Evolutionary conservation across 768 basidiomycete species (phyloP).

Genomic region (Leccinum pellstonianum): DNA sequence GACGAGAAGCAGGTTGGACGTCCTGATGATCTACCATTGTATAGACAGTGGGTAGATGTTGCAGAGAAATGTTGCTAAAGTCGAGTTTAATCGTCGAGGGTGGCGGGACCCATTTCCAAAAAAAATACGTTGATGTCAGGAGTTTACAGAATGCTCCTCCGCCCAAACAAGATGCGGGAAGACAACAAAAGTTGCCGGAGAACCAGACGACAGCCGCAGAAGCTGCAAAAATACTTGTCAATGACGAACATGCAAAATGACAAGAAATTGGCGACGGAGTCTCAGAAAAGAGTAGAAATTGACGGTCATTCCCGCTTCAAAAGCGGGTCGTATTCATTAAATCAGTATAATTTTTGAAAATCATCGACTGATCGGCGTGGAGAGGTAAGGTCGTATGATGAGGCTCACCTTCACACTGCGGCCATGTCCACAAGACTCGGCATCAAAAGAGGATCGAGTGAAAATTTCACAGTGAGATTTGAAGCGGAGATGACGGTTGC

Average conservation of each 20-base stretch:
- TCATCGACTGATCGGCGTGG: constrained; percentile 1
- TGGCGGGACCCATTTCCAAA: background rate
- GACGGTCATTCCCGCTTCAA: constrained; percentile 8
- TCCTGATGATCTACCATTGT: background rate
- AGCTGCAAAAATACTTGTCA: background rate
- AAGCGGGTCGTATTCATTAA: constrained; percentile 15
- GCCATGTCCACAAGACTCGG: background rate
- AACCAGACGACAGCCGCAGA: background rate
- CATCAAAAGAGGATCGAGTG: background rate
- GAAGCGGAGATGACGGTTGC: too few species aligned
- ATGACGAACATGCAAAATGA: background rate
- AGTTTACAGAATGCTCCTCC: background rate
- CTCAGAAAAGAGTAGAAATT: background rate
- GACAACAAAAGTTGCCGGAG: background rate
- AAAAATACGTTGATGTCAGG: background rate
- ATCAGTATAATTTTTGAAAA: constrained; percentile 9
- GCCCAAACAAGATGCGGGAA: background rate
- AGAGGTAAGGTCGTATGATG: background rate
- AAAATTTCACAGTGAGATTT: background rate
- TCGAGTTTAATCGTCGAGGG: background rate
- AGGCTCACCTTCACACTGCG: background rate
- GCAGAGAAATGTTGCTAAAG: background rate
- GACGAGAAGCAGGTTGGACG: background rate
- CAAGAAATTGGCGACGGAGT: background rate
- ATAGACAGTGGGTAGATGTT: background rate